These are phyloP conservation scores for Mycena amicta DNA, from an alignment of 768 basidiomycete species.

Conservation along the genomic window DNA sequence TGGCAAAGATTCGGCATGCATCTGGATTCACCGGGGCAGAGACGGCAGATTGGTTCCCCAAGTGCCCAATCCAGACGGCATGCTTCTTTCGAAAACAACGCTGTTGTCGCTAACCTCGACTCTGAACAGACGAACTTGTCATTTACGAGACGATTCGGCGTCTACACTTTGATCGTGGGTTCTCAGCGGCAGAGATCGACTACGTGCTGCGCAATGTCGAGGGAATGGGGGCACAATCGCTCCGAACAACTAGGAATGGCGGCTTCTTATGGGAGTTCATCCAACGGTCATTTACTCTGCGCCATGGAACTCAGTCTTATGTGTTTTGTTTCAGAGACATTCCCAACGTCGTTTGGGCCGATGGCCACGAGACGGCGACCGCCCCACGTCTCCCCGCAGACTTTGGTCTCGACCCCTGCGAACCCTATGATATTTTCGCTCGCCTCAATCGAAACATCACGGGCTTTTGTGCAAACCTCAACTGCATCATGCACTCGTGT, in stretches of 20 bases:
- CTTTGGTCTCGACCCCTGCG: neutral
- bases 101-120: too few species aligned
- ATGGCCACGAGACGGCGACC: neutral
- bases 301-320: neutral
- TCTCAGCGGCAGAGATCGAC: neutral
- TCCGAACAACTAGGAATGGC: neutral
- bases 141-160: conserved; percentile 1
- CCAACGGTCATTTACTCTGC: neutral
- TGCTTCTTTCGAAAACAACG: too few species aligned
- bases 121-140: neutral
- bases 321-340: conserved; percentile 3
- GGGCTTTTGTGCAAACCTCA: conserved; percentile 9
- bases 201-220: neutral
- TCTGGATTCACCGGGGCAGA: neutral
- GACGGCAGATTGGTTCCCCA: neutral
- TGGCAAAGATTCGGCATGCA: neutral
- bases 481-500: conserved; percentile 6
- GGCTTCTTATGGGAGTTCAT: neutral
- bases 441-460: neutral
- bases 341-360: conserved; percentile 2
- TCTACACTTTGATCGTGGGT: neutral
- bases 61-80: neutral
- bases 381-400: neutral
- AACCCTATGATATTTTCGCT: neutral
- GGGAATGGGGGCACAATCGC: neutral